These are phyloP conservation scores for Calonectria leucothoes DNA, from an alignment of 2,329 filamentous ascomycete species.

Conservation along the genomic window DNA sequence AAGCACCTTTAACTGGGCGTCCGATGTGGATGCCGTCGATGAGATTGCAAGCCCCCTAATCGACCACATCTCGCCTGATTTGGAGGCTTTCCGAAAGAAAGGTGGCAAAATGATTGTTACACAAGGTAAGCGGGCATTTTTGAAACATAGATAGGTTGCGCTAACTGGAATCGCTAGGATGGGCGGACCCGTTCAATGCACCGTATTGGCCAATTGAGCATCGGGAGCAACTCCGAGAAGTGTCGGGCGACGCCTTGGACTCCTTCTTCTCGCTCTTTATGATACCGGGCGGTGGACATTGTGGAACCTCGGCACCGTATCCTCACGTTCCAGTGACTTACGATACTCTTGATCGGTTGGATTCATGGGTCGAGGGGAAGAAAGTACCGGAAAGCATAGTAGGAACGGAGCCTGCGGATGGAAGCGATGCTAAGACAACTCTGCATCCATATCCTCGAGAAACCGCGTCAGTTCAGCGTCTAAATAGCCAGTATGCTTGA, in stretches of 20 bases:
- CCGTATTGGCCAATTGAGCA: conserved; percentile 7
- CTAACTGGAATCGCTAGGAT: not conserved
- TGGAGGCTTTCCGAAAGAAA: not conserved
- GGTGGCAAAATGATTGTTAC: conserved; percentile 9
- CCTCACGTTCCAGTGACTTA: not conserved
- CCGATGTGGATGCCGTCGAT: conserved; percentile 1
- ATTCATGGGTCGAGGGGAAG: not conserved
- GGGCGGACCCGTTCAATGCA: conserved; percentile 12
- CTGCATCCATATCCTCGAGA: not conserved
- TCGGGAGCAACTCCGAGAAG: not conserved
- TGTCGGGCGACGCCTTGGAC: not conserved
- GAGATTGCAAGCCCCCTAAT: conserved; percentile 2
- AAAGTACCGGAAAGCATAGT: not conserved
- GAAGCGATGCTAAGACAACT: not conserved
- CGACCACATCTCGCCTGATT: not conserved
- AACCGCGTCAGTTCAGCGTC: not conserved
- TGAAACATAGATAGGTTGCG: not conserved
- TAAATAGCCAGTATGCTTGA: not conserved
- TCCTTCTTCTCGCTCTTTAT: conserved; percentile 12
- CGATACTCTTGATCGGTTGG: not conserved
- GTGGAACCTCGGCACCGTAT: conserved; percentile 1
- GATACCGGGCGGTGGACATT: conserved; percentile 8
- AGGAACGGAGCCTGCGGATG: conserved; percentile 4
- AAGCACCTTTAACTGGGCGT: not conserved
- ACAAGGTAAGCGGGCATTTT: not conserved